Evolutionary conservation across 1,284 basidiomycete species (phyloP).

Genomic region (Porphyrellus sp.): DNA sequence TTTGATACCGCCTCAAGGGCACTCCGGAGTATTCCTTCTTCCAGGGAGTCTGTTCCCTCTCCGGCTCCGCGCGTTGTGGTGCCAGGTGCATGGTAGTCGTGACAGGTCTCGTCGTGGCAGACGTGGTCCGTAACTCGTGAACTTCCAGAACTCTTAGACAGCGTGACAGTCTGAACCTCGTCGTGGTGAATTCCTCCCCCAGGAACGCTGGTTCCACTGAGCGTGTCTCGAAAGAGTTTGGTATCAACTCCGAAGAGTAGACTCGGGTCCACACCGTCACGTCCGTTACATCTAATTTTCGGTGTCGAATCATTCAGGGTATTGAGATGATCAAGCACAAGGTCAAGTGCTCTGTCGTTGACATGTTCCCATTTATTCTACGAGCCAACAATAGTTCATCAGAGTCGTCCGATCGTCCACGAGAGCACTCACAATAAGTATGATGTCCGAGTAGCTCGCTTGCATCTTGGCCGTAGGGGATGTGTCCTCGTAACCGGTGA

Average conservation of each 20-base stretch:
- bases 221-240: conserved; percentile 56
- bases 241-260: conserved; percentile 84
- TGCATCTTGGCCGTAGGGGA: conserved; percentile 88
- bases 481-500: conserved; percentile 84
- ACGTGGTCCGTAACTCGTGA: conserved; percentile 23
- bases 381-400: conserved; percentile 2
- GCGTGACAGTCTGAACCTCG: conserved; percentile 77
- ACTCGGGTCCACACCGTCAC: conserved; percentile 64
- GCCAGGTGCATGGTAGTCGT: conserved; percentile 6
- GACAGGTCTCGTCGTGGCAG: conserved; percentile 29
- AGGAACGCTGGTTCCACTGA: not conserved
- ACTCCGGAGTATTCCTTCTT: conserved; percentile 37
- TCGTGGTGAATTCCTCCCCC: conserved; percentile 51
- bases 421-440: conserved; percentile 65
- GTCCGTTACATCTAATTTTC: conserved; percentile 69
- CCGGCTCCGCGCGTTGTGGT: not conserved
- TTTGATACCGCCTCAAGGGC: conserved; percentile 59
- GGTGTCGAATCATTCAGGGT: conserved; percentile 87
- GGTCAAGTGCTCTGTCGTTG: conserved; percentile 72
- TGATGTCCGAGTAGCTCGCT: conserved; percentile 88
- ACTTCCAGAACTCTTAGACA: conserved; percentile 45
- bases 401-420: not conserved
- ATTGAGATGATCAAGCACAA: conserved; percentile 81
- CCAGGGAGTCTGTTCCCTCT: conserved; percentile 11
- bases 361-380: conserved; percentile 88